Evolutionary conservation across 306 rosid genomes (phyloP).

Genomic region (Prunus armeniaca): DNA sequence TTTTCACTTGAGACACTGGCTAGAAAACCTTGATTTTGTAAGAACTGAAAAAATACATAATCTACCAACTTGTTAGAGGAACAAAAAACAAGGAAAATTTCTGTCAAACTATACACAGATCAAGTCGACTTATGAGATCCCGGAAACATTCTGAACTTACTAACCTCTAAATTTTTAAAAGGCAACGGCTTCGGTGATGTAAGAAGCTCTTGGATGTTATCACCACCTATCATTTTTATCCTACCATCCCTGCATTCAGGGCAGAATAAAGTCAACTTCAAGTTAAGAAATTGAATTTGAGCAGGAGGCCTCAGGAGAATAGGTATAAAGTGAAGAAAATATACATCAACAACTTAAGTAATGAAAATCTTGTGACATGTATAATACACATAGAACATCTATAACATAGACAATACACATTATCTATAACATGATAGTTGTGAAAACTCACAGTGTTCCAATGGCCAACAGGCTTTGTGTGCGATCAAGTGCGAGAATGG

Average conservation of each 20-base stretch:
- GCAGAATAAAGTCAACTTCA: constrained; percentile 3
- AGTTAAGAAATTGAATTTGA: not conserved
- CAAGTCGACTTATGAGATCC: not conserved
- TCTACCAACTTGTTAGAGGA: constrained; percentile 5
- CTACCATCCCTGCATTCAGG: constrained; percentile 75
- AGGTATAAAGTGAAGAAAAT: too few relatives aligned
- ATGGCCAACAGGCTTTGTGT: constrained; percentile 71
- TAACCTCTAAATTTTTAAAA: constrained; percentile 74
- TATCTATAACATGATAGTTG: not conserved
- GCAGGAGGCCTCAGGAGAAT: not conserved
- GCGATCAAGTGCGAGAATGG: constrained; percentile 75
- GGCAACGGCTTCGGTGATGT: constrained; percentile 56
- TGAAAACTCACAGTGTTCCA: constrained; percentile 67
- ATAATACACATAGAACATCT: not conserved
- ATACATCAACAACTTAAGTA: too few relatives aligned
- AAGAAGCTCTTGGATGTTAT: constrained; percentile 72
- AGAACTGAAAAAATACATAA: constrained; percentile 51
- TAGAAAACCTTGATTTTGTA: constrained; percentile 87
- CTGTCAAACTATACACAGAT: not conserved
- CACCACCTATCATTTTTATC: constrained; percentile 84
- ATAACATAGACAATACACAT: not conserved
- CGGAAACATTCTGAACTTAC: constrained; percentile 5
- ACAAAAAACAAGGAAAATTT: not conserved
- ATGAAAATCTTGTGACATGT: not conserved
- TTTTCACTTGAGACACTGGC: constrained; percentile 68